Conservation (phyloP, 192 early-diverging fungal genomes). For the Podila horticola region DNA sequence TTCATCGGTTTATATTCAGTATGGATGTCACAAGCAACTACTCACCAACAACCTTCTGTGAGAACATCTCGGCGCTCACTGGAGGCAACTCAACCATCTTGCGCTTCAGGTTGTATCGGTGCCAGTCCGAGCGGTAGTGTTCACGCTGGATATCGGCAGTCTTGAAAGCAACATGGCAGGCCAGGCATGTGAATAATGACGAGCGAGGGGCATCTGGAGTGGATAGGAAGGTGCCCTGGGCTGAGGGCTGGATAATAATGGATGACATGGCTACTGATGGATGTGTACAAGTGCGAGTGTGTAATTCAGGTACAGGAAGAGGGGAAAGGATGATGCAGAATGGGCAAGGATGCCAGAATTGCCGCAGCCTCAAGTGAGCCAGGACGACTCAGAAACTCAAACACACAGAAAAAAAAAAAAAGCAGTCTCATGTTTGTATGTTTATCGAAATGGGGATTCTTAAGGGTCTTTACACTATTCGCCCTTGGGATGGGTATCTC, state of each 20-base stretch:
- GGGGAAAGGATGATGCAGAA: background rate
- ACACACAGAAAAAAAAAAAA: constrained; percentile 10
- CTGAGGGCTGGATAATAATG: constrained; percentile 24
- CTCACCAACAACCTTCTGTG: constrained; percentile 72
- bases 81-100: constrained; percentile 93
- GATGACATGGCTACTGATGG: constrained; percentile 20
- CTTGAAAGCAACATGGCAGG: constrained; percentile 95
- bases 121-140: constrained; percentile 98
- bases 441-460: too few species aligned
- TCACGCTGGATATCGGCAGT: constrained; percentile 88
- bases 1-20: too few species aligned
- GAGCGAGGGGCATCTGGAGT: constrained; percentile 54
- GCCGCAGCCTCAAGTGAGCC: background rate
- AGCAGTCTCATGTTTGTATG: too few species aligned
- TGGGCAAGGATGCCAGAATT: background rate
- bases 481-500: background rate
- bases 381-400: background rate
- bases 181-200: constrained; percentile 81
- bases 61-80: constrained; percentile 85
- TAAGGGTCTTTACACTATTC: too few species aligned
- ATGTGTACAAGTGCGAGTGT: background rate
- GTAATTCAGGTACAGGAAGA: background rate
- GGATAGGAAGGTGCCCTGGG: constrained; percentile 39
- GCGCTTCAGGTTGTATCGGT: constrained; percentile 98
- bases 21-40: background rate